Conservation (phyloP, 768 basidiomycete species). For the Tricholoma bakamatsutake region DNA sequence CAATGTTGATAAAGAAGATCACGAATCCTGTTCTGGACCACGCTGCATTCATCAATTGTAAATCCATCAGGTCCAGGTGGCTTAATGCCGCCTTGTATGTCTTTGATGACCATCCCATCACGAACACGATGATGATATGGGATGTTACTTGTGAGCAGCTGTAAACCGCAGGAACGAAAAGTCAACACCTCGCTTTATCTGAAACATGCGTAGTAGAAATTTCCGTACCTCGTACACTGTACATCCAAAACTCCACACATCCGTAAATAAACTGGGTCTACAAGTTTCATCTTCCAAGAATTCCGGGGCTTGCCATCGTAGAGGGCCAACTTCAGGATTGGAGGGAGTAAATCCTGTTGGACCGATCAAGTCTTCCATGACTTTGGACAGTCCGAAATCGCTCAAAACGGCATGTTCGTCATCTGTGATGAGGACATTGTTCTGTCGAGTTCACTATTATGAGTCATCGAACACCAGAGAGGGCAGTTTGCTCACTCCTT, state of each 20-base stretch:
- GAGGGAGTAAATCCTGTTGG: conserved; percentile 26
- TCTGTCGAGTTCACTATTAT: conserved; percentile 17
- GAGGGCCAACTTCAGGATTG: conserved; percentile 22
- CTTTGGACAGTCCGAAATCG: conserved; percentile 39
- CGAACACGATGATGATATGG: conserved; percentile 10
- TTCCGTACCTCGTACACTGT: conserved; percentile 27
- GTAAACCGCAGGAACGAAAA: not conserved
- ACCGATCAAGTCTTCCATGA: conserved; percentile 24
- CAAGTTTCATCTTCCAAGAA: conserved; percentile 24
- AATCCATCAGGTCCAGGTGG: conserved; percentile 7
- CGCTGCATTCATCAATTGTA: not conserved
- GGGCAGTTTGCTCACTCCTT: conserved; percentile 17
- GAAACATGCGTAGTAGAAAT: not conserved
- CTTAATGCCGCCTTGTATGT: conserved; percentile 6
- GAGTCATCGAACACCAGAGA: not conserved
- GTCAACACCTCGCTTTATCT: not conserved
- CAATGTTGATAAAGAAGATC: conserved; percentile 4
- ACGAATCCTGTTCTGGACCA: not conserved
- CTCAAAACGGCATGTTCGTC: conserved; percentile 35
- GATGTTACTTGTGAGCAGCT: conserved; percentile 10
- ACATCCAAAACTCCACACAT: conserved; percentile 32
- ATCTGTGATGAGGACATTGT: conserved; percentile 39
- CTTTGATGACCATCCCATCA: conserved; percentile 10
- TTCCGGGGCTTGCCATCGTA: conserved; percentile 30
- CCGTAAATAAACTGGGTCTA: conserved; percentile 19